Conservation (phyloP, 169 alveolate genomes). For the Cryptosporidium bovis region DNA sequence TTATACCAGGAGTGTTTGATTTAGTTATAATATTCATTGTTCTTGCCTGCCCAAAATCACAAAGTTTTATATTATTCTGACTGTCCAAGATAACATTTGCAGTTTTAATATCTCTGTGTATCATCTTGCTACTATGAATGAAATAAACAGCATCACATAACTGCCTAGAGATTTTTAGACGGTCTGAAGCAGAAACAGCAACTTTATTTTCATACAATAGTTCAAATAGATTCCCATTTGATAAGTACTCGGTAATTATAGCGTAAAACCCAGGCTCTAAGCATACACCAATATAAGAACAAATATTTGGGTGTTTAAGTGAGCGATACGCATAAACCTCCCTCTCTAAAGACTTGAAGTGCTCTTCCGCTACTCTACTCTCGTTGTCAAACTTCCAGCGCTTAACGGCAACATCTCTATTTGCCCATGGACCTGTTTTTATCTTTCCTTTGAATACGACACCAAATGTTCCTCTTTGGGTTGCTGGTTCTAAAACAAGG, state of each 20-base stretch:
- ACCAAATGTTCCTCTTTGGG: constrained; percentile 74
- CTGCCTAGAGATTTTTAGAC: constrained; percentile 80
- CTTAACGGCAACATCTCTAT: constrained; percentile 70
- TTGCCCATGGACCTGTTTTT: constrained; percentile 48
- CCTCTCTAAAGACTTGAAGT: constrained; percentile 80
- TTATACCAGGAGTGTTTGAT: constrained; percentile 41
- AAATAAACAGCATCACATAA: constrained; percentile 80
- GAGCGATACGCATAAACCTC: constrained; percentile 83
- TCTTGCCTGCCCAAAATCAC: constrained; percentile 86
- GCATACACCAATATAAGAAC: constrained; percentile 83
- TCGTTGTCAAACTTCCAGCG: constrained; percentile 72
- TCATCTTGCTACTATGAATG: constrained; percentile 79
- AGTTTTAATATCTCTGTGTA: constrained; percentile 85
- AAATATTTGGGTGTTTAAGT: constrained; percentile 80
- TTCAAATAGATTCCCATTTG: constrained; percentile 83
- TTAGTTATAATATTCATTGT: constrained; percentile 77
- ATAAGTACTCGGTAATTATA: constrained; percentile 81
- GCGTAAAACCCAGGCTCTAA: constrained; percentile 81
- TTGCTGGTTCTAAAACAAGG: constrained; percentile 65
- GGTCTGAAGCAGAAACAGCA: constrained; percentile 77
- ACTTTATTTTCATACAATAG: constrained; percentile 78
- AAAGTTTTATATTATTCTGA: constrained; percentile 80
- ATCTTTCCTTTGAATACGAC: constrained; percentile 61
- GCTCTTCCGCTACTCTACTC: constrained; percentile 65
- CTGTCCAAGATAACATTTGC: constrained; percentile 82